A percentile compares a stretch with the other conserved stretches of the same genome.
phyloP scores from a whole-genome alignment of 371 early-diverging fungal species.

The Capillidium heterosporum region DNA sequence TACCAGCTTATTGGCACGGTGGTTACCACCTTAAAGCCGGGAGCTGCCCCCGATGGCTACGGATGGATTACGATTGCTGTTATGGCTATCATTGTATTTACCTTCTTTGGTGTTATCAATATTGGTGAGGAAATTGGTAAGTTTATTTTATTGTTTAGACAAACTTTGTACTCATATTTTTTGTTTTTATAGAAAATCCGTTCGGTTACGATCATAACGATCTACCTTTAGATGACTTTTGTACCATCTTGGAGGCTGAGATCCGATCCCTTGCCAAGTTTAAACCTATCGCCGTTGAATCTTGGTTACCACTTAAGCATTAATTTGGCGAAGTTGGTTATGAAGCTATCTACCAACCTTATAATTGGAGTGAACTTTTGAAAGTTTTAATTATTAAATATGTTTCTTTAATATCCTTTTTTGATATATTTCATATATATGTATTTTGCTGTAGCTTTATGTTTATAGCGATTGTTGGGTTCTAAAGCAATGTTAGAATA shows the following conservation, averaged over 20 bases:
- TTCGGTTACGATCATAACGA: conserved; percentile 22
- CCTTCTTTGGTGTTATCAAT: conserved; percentile 45
- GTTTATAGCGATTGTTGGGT: no score
- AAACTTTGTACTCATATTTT: conserved; percentile 6
- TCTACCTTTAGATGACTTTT: conserved; percentile 14
- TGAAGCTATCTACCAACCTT: no score
- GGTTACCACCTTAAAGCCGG: conserved; percentile 4
- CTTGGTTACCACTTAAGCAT: not conserved
- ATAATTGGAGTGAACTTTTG: no score
- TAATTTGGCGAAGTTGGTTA: no score
- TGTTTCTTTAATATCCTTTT: no score
- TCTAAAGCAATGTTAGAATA: no score
- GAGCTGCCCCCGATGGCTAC: not conserved
- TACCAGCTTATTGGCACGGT: conserved; percentile 33
- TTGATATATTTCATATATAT: no score
- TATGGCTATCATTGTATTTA: conserved; percentile 37
- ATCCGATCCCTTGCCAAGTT: not conserved
- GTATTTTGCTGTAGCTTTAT: no score
- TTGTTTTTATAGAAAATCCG: conserved; percentile 23
- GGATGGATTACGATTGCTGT: conserved; percentile 25
- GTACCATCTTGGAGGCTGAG: conserved; percentile 6
- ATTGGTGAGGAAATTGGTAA: conserved; percentile 59
- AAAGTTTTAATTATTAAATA: no score
- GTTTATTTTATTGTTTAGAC: conserved; percentile 34
- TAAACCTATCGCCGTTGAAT: not conserved